These are phyloP conservation scores for Alternaria gaisen DNA, from an alignment of 2,329 filamentous ascomycete species.

Conservation along the genomic window DNA sequence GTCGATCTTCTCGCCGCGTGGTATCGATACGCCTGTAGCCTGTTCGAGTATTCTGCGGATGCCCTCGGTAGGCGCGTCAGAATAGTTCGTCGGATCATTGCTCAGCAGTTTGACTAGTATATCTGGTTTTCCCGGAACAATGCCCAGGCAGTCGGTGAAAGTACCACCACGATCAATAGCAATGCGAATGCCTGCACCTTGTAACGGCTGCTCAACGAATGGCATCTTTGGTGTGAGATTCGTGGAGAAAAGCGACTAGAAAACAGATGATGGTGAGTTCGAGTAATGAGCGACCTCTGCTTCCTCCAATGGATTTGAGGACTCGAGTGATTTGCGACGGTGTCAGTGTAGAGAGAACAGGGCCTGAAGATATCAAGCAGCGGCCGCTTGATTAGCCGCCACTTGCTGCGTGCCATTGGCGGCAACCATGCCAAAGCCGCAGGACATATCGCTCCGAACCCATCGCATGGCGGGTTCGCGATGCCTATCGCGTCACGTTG, in stretches of 20 bases:
- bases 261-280: no score
- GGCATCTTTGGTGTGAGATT: slow-evolving; percentile 6
- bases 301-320: background rate
- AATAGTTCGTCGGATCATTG: slow-evolving; percentile 41
- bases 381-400: background rate
- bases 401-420: background rate
- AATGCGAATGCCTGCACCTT: slow-evolving; percentile 23
- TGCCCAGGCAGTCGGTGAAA: slow-evolving; percentile 39
- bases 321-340: background rate
- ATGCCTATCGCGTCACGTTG: slow-evolving; percentile 1
- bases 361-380: background rate
- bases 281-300: no score
- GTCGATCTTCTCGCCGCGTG: slow-evolving; percentile 33
- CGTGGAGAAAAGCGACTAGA: no score
- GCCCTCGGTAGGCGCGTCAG: slow-evolving; percentile 45
- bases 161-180: slow-evolving; percentile 41
- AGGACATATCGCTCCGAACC: background rate
- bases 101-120: slow-evolving; percentile 44
- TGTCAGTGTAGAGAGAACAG: background rate
- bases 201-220: slow-evolving; percentile 15
- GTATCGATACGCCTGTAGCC: slow-evolving; percentile 23
- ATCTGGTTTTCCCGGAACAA: slow-evolving; percentile 30
- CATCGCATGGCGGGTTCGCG: background rate
- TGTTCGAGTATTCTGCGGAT: slow-evolving; percentile 43
- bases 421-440: background rate